A percentile compares a stretch with the other conserved stretches of the same genome.
Conservation (phyloP, 2,329 filamentous ascomycete species). For the Talaromyces verruculosus region DNA sequence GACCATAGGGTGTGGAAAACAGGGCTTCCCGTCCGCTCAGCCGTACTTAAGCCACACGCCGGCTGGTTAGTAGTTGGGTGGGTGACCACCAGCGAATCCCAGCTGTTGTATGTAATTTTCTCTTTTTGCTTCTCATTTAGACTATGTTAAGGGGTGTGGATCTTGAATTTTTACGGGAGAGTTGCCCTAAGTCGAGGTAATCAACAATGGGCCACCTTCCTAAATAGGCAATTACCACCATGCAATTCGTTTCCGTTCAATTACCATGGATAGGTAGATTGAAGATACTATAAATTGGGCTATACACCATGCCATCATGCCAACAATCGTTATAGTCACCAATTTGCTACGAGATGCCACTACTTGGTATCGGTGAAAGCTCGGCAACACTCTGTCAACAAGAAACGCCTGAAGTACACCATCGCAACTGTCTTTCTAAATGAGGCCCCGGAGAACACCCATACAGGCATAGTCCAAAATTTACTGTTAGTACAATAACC, state of each 20-base stretch:
- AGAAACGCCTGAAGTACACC: too few species aligned
- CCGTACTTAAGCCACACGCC: constrained; percentile 7
- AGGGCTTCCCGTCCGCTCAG: constrained; percentile 6
- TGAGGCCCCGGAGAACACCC: too few species aligned
- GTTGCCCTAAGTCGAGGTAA: not conserved
- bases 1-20: constrained; percentile 6
- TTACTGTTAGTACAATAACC: too few species aligned
- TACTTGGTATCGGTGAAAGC: not conserved
- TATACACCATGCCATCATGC: not conserved
- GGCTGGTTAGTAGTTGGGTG: constrained; percentile 2
- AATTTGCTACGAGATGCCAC: not conserved
- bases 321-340: not conserved
- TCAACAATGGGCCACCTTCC: not conserved
- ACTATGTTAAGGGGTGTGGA: not conserved
- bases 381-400: not conserved
- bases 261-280: not conserved
- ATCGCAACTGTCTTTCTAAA: too few species aligned
- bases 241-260: not conserved
- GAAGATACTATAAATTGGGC: not conserved
- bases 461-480: too few species aligned
- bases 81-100: constrained; percentile 4
- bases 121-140: not conserved
- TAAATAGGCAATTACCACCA: not conserved
- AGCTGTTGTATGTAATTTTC: not conserved
- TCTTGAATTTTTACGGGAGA: not conserved